Base-by-base conservation (phyloP, 2,329 filamentous ascomycete species). In the Bipolaris sorokiniana region DNA sequence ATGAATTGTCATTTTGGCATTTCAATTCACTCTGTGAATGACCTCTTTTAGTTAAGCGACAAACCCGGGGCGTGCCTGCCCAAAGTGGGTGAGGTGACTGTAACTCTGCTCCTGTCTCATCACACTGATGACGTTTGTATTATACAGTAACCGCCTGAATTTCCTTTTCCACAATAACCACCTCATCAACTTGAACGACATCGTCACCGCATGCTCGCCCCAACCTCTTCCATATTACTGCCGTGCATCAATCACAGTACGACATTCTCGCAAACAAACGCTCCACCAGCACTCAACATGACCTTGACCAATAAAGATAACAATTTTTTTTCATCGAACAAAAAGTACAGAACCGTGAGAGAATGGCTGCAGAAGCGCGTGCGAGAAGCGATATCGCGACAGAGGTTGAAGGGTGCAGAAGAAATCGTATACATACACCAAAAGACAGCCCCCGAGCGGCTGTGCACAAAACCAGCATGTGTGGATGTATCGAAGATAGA, bases 321-420 rank as follows among this genome's bases (percentile, higher is more conserved):
- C 41, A 57, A 53, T 47, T 47, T 59, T 49, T 51, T 57, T 26
- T 42, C 44, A 45, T 11, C 51, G 7, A 53, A 38, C 22, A 54
- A 49, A 51, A 67, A 66, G 46, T 61, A 63, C 18, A 61, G 62
- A 34, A 57, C 57, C 7, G 54, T 63, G 13, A 72, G 64, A 48
- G 62, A 63, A 33, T 73, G 72, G 70, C 51, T 72, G 18, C 63
- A 68, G 42, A 65, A 63, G 22, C 66, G 63, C 34, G 54, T 75
- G 1, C 63, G 59, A 45, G 69, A 62, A 50, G 54, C 63, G 18
- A 51, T 58, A 20, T 62, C 65, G n/a, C 60, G 61, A 23, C 65
- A 68, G 22, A 42, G 28, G 1, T 16, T 53, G 18, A 56, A 49
- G 51, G 54, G 47, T 6, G 26, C 23, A 0, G 44, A 54, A 3